These are phyloP conservation scores for Primulina tabacum DNA, from an alignment of 257 asterid species.

Conservation along the genomic window DNA sequence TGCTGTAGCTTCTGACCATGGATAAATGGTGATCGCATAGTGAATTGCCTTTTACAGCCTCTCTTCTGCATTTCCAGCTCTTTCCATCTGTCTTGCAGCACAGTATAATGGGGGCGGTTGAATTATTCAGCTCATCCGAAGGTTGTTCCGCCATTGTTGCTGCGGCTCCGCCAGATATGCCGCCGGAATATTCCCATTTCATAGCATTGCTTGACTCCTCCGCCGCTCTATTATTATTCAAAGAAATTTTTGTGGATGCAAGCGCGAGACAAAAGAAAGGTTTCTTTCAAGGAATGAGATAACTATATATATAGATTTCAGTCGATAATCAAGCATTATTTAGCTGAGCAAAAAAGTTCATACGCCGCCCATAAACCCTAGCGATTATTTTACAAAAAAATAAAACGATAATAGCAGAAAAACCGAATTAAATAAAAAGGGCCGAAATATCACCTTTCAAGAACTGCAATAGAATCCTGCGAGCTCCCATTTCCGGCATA, in stretches of 20 bases:
- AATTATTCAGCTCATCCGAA: constrained; percentile 8
- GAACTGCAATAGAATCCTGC: constrained; percentile 23
- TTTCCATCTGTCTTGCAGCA: constrained; percentile 60
- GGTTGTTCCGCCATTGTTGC: background rate
- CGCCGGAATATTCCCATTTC: constrained; percentile 28
- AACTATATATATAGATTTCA: background rate
- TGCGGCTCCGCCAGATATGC: background rate
- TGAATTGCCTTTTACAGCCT: constrained; percentile 36
- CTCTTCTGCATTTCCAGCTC: constrained; percentile 54
- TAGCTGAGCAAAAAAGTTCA: too few relatives aligned
- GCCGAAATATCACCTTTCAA: constrained; percentile 38
- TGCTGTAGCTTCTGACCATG: constrained; percentile 26
- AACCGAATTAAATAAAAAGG: constrained; percentile 20
- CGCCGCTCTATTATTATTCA: background rate
- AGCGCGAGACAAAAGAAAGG: background rate
- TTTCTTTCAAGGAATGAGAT: background rate
- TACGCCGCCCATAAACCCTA: constrained; percentile 15
- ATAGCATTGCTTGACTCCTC: background rate
- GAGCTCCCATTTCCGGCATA: constrained; percentile 37
- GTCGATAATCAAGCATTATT: background rate
- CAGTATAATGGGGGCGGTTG: background rate
- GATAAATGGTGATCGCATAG: constrained; percentile 52
- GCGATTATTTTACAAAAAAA: constrained; percentile 17
- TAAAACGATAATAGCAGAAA: constrained; percentile 1
- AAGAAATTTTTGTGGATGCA: constrained; percentile 19